Evolutionary conservation across 805 yeast species (phyloP).

Genomic region (Metschnikowia rubicola): DNA sequence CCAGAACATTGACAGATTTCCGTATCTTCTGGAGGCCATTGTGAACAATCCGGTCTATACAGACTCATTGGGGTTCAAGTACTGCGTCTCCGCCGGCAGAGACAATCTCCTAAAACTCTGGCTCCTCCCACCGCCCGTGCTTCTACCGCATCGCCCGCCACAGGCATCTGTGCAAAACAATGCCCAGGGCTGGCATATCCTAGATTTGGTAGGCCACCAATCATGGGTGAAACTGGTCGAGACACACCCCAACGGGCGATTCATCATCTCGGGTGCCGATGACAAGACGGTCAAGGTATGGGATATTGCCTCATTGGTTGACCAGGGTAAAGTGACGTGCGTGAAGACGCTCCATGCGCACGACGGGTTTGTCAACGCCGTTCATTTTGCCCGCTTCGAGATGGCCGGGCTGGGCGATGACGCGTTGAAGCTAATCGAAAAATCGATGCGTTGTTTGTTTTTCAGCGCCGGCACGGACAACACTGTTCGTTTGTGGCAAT

Average conservation of each 20-base stretch:
- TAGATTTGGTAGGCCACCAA: constrained; percentile 67
- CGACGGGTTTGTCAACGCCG: constrained; percentile 70
- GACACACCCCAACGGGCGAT: constrained; percentile 74
- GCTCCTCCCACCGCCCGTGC: constrained; percentile 66
- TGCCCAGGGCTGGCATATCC: constrained; percentile 58
- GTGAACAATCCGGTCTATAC: constrained; percentile 26
- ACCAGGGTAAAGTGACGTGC: constrained; percentile 42
- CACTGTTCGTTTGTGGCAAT: constrained; percentile 54
- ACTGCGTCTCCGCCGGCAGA: constrained; percentile 75
- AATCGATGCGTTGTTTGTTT: constrained; percentile 57
- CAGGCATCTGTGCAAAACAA: constrained; percentile 48
- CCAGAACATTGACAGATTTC: constrained; percentile 27
- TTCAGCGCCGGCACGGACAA: constrained; percentile 64
- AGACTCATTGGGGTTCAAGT: constrained; percentile 54
- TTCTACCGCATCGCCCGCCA: constrained; percentile 54
- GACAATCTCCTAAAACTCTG: constrained; percentile 74
- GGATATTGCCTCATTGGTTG: constrained; percentile 51
- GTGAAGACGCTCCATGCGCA: constrained; percentile 56
- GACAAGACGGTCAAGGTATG: constrained; percentile 74
- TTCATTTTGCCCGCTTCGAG: constrained; percentile 50
- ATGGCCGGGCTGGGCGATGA: constrained; percentile 7
- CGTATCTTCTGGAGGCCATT: constrained; percentile 32
- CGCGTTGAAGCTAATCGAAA: constrained; percentile 25
- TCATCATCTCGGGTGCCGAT: constrained; percentile 70
- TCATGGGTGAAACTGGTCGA: constrained; percentile 78